These are phyloP conservation scores for Fusarium begoniae DNA, from an alignment of 2,329 filamentous ascomycete genomes.

Conservation along the genomic window DNA sequence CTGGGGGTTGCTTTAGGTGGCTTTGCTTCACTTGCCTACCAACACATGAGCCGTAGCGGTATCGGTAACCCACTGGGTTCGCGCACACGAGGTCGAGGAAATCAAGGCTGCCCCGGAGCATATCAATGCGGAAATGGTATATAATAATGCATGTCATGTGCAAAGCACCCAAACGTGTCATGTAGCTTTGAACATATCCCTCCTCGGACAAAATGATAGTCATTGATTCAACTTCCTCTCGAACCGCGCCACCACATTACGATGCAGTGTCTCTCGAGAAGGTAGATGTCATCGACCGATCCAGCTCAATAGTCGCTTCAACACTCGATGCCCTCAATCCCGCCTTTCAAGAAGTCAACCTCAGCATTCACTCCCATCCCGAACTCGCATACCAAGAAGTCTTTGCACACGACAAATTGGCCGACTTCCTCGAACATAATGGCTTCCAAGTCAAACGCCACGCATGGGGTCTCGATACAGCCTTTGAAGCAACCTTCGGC, in stretches of 20 bases:
- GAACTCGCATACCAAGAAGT: background rate
- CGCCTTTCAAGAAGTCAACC: background rate
- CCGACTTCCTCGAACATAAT: background rate
- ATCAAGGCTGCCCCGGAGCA: background rate
- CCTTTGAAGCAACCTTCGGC: background rate
- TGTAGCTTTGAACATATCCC: background rate
- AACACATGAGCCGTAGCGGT: background rate
- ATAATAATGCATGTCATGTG: background rate
- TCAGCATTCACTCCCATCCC: background rate
- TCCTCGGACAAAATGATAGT: background rate
- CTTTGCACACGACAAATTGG: background rate
- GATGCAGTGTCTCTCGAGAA: background rate
- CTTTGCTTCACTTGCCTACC: too few species aligned
- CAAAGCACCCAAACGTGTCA: rapidly evolving
- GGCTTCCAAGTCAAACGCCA: background rate
- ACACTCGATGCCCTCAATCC: background rate
- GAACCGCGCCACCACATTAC: background rate
- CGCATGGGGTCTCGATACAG: background rate
- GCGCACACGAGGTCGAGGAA: rapidly evolving
- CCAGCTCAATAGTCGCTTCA: background rate
- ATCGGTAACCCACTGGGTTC: rapidly evolving
- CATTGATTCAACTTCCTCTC: background rate
- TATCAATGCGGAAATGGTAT: background rate
- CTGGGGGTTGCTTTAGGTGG: background rate
- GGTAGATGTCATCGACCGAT: background rate